Conservation (phyloP, 345 rosid genomes). For the Euphorbia tirucalli region DNA sequence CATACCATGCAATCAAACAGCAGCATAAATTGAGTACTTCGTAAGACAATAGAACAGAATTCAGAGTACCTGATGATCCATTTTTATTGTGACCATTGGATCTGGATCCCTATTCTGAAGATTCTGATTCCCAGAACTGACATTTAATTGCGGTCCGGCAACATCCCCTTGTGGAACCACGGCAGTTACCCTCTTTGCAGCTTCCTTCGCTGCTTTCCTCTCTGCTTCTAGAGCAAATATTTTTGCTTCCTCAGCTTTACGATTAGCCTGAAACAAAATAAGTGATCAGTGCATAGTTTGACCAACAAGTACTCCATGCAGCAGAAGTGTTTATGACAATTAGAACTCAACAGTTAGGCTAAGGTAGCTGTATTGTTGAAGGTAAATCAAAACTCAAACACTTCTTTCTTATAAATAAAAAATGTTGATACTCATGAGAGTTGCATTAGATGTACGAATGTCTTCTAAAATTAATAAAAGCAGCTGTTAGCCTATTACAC, state of each 20-base stretch:
- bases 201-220: conserved; percentile 61
- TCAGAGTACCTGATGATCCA: conserved; percentile 38
- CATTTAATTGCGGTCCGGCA: too few relatives aligned
- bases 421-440: too few relatives aligned
- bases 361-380: too few relatives aligned
- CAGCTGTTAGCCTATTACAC: too few relatives aligned
- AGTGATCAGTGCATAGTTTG: not conserved
- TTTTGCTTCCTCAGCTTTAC: conserved; percentile 76
- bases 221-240: conserved; percentile 61
- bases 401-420: too few relatives aligned
- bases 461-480: too few relatives aligned
- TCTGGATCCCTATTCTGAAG: too few relatives aligned
- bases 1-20: not conserved
- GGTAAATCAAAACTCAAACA: too few relatives aligned
- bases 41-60: not conserved
- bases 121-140: too few relatives aligned
- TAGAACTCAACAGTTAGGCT: not conserved
- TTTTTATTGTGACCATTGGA: conserved; percentile 26
- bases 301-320: not conserved
- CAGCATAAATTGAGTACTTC: not conserved
- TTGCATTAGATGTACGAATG: too few relatives aligned
- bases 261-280: conserved; percentile 49
- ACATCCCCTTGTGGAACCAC: conserved; percentile 30
- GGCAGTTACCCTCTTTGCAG: conserved; percentile 30
- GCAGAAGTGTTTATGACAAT: not conserved